Percentiles rank a stretch among this genome's conserved stretches.
Evolutionary conservation across 352 stramenopile species (phyloP).

Genomic region (Phytophthora litchii): DNA sequence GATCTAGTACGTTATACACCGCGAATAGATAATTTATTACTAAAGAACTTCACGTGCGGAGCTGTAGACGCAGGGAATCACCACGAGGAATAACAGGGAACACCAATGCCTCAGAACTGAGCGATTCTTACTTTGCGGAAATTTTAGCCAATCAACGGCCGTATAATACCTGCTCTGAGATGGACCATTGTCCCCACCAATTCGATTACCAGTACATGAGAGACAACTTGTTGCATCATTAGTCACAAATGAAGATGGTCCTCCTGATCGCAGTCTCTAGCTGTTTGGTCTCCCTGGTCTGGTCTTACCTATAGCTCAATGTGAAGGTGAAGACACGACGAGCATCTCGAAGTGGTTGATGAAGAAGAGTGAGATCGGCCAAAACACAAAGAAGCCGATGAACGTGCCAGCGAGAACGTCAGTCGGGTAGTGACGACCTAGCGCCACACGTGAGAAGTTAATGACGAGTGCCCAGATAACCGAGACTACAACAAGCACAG

Average conservation of each 20-base stretch:
- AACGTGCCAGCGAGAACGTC: constrained; percentile 69
- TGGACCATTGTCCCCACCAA: background rate
- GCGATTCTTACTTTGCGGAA: no score
- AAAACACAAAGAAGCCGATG: constrained; percentile 69
- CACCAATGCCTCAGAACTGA: background rate
- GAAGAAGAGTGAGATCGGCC: constrained; percentile 56
- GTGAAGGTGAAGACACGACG: constrained; percentile 5
- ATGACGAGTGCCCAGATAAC: constrained; percentile 70
- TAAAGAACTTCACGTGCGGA: no score
- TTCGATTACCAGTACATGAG: background rate
- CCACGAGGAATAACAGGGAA: background rate
- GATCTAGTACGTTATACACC: no score
- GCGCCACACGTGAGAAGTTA: constrained; percentile 79
- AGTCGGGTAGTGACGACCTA: constrained; percentile 84
- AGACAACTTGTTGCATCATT: constrained; percentile 12
- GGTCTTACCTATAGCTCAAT: constrained; percentile 18
- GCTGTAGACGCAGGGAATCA: constrained; percentile 6
- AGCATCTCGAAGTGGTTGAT: constrained; percentile 38
- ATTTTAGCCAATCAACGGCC: no score
- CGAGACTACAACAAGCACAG: constrained; percentile 45
- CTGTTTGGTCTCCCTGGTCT: background rate
- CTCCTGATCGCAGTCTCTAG: background rate
- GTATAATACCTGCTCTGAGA: no score
- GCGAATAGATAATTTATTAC: no score
- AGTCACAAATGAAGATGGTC: background rate